Conservation (phyloP, 2,329 filamentous ascomycete species). For the Stemphylium lycopersici region DNA sequence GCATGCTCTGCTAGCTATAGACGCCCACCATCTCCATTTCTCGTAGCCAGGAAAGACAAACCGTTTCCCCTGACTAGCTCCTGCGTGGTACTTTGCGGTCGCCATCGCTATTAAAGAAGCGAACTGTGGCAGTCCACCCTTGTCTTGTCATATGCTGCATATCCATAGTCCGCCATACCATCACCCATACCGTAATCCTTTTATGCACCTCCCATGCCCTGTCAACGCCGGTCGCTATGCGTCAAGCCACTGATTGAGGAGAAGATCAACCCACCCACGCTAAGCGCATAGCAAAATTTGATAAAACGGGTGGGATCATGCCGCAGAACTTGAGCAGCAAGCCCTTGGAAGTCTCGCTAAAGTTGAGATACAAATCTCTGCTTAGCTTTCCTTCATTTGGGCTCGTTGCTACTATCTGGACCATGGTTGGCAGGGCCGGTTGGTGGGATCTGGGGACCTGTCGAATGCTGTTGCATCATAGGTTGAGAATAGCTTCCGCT, state of each 20-base stretch:
- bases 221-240: conserved; percentile 50
- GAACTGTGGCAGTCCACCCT: background rate
- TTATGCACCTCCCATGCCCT: conserved; percentile 30
- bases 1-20: conserved; percentile 16
- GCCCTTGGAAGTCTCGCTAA: conserved; percentile 11
- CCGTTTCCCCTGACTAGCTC: conserved; percentile 18
- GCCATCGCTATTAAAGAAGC: conserved; percentile 8
- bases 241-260: conserved; percentile 27
- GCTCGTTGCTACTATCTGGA: conserved; percentile 43
- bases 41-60: conserved; percentile 20
- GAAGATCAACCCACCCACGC: conserved; percentile 33
- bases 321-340: conserved; percentile 8
- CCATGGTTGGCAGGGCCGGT: conserved; percentile 44
- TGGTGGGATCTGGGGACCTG: conserved; percentile 45
- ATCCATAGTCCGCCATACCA: background rate
- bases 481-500: conserved; percentile 50
- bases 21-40: conserved; percentile 12
- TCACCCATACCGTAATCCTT: conserved; percentile 8
- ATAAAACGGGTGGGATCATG: conserved; percentile 21
- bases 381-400: conserved; percentile 40
- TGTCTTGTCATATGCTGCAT: conserved; percentile 4
- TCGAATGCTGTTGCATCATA: conserved; percentile 51
- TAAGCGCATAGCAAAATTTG: conserved; percentile 39
- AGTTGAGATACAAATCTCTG: conserved; percentile 17
- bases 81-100: conserved; percentile 18